Evolutionary conservation across 768 basidiomycete genomes (phyloP).

Genomic region (Tricholoma sp.): DNA sequence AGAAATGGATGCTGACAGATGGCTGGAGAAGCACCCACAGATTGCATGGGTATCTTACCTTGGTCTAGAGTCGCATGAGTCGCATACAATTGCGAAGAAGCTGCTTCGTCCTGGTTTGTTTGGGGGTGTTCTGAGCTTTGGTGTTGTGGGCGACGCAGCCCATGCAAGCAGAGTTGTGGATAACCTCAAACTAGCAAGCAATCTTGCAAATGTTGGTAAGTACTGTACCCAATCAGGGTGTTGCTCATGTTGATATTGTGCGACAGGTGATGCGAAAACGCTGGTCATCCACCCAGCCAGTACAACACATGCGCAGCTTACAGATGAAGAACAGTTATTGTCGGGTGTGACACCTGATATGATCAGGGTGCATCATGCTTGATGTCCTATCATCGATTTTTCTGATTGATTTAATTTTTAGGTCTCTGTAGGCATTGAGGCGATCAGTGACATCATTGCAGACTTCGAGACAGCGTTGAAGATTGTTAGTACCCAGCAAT

Average conservation of each 20-base stretch:
- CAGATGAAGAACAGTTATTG: conserved; percentile 49
- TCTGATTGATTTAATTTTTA: neutral
- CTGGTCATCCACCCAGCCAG: conserved; percentile 75
- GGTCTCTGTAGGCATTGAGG: conserved; percentile 36
- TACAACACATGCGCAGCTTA: conserved; percentile 73
- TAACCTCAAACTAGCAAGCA: conserved; percentile 60
- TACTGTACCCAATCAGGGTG: conserved; percentile 2
- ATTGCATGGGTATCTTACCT: conserved; percentile 78
- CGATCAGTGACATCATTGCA: conserved; percentile 34
- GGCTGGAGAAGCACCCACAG: conserved; percentile 58
- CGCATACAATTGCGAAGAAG: conserved; percentile 52
- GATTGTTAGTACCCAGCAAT: neutral
- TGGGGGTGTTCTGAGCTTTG: conserved; percentile 77
- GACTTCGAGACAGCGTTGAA: conserved; percentile 28
- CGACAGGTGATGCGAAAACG: conserved; percentile 64
- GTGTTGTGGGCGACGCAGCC: conserved; percentile 53
- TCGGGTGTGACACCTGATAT: conserved; percentile 75
- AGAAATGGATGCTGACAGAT: conserved; percentile 22
- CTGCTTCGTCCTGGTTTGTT: conserved; percentile 50
- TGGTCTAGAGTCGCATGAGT: conserved; percentile 59
- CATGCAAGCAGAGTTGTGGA: conserved; percentile 63
- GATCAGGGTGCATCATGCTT: conserved; percentile 49
- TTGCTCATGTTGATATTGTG: neutral
- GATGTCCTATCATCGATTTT: neutral
- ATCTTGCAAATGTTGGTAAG: conserved; percentile 68